phyloP scores from a whole-genome alignment of 2,329 filamentous ascomycete species.

The Aspergillus quadrilineatus region DNA sequence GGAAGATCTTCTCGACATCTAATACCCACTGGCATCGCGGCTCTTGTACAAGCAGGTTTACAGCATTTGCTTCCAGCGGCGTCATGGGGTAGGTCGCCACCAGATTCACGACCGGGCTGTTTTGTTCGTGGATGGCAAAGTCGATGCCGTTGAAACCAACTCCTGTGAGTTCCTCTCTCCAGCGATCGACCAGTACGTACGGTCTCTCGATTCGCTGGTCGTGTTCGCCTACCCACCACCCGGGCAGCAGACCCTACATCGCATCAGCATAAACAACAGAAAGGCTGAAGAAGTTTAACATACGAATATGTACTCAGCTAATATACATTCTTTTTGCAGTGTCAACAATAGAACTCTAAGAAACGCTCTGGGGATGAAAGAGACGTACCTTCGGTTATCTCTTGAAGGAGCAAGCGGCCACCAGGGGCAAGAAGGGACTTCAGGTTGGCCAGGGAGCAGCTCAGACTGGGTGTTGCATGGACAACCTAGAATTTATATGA shows the following conservation, averaged over 20 bases:
- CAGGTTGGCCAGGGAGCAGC: background rate
- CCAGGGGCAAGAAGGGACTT: background rate
- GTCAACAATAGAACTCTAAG: background rate
- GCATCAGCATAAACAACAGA: background rate
- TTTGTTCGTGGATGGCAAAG: background rate
- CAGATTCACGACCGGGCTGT: background rate
- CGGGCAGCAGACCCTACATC: constrained; percentile 1
- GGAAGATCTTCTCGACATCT: background rate
- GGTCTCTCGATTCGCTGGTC: background rate
- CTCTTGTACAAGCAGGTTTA: background rate
- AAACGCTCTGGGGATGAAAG: background rate
- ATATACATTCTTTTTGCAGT: background rate
- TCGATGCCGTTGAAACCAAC: constrained; percentile 10
- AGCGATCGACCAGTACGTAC: background rate
- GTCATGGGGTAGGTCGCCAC: background rate
- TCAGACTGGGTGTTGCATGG: constrained; percentile 29
- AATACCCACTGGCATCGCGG: background rate
- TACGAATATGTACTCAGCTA: background rate
- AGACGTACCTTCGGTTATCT: background rate
- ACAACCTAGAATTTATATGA: constrained; percentile 20
- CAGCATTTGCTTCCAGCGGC: rapidly evolving
- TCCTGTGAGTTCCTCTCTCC: background rate
- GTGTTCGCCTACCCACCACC: constrained; percentile 12
- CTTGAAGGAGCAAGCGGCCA: constrained; percentile 9
- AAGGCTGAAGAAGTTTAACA: background rate